Evolutionary conservation across 2,329 filamentous ascomycete species (phyloP).

Genomic region (Karstenula rhodostoma): DNA sequence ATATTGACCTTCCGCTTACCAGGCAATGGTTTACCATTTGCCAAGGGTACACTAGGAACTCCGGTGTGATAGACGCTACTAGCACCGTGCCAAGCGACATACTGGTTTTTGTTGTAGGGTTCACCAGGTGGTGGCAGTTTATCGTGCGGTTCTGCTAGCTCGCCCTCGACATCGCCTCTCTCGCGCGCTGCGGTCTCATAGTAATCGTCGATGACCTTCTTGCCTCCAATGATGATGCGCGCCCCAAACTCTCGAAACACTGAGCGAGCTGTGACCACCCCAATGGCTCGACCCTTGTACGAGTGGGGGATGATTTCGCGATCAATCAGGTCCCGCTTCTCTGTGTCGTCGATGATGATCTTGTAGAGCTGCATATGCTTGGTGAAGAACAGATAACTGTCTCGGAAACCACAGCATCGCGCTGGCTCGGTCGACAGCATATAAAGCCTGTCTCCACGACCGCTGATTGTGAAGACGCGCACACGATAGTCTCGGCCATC

Average conservation of each 20-base stretch:
- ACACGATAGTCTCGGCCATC: conserved; percentile 93
- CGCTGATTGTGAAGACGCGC: conserved; percentile 89
- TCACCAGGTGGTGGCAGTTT: conserved; percentile 76
- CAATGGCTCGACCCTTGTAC: conserved; percentile 97
- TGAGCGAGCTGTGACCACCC: conserved; percentile 93
- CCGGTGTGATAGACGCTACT: conserved; percentile 94
- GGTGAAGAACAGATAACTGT: conserved; percentile 98
- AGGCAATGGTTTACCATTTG: conserved; percentile 75
- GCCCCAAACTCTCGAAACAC: conserved; percentile 98
- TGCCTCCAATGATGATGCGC: conserved; percentile 90
- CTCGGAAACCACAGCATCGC: conserved; percentile 93
- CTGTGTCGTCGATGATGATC: conserved; percentile 97
- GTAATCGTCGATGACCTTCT: conserved; percentile 88
- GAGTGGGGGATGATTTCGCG: conserved; percentile 95
- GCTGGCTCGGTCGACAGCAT: conserved; percentile 99
- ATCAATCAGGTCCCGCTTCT: conserved; percentile 95
- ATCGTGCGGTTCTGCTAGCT: conserved; percentile 90
- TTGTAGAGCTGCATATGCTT: conserved; percentile 97
- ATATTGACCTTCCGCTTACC: conserved; percentile 85
- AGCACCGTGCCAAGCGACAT: conserved; percentile 97
- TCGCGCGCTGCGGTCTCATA: conserved; percentile 77
- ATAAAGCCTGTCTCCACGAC: conserved; percentile 85
- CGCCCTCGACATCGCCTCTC: conserved; percentile 83
- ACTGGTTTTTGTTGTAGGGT: conserved; percentile 98
- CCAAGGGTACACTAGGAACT: conserved; percentile 76